Conservation (phyloP, 768 basidiomycete genomes). For the Psilocybe cyanescens region DNA sequence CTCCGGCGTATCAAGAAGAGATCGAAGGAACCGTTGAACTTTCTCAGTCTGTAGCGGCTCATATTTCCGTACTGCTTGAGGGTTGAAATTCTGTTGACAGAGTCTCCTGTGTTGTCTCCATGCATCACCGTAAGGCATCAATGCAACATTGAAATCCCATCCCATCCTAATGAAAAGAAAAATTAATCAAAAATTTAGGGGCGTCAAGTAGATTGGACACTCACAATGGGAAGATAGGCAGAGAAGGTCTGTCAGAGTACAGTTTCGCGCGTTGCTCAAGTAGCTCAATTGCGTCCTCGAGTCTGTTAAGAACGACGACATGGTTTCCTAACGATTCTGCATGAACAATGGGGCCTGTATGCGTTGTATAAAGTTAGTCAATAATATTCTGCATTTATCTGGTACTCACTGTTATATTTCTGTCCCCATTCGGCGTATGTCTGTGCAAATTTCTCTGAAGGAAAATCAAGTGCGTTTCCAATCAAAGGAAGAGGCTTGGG, state of each 20-base stretch:
- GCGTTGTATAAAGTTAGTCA: background rate
- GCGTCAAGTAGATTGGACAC: background rate
- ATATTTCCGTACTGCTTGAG: constrained; percentile 29
- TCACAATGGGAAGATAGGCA: constrained; percentile 13
- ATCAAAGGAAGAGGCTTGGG: constrained; percentile 31
- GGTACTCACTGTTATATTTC: constrained; percentile 19
- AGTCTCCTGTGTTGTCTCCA: constrained; percentile 42
- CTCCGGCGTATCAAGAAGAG: constrained; percentile 24
- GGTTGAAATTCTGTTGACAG: constrained; percentile 37
- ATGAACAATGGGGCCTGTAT: constrained; percentile 25
- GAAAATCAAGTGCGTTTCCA: constrained; percentile 24
- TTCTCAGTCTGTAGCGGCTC: constrained; percentile 30
- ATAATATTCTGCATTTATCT: background rate
- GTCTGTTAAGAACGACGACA: constrained; percentile 26
- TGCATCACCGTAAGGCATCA: constrained; percentile 35
- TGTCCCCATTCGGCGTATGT: constrained; percentile 18
- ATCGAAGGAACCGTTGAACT: constrained; percentile 31
- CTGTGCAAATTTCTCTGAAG: constrained; percentile 7
- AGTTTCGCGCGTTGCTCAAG: constrained; percentile 49
- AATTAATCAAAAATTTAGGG: background rate
- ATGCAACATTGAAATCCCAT: constrained; percentile 37
- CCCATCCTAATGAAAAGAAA: constrained; percentile 24
- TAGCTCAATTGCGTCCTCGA: constrained; percentile 18
- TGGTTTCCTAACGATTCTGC: constrained; percentile 22
- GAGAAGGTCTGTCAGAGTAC: constrained; percentile 47